These are phyloP conservation scores for Penicillium frequentans DNA, from an alignment of 2,329 filamentous ascomycete genomes.

Conservation along the genomic window DNA sequence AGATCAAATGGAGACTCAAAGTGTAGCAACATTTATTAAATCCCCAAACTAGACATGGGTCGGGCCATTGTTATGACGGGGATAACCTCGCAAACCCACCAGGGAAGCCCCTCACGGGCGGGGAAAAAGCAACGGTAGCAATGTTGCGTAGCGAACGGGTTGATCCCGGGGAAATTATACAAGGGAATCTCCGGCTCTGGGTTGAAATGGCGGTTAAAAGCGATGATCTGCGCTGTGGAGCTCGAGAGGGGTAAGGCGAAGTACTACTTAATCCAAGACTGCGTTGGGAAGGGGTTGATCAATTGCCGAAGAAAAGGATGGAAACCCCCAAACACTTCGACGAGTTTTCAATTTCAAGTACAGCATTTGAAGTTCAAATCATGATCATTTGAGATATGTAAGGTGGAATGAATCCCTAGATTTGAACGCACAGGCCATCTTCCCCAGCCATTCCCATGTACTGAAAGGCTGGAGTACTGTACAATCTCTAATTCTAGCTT, in stretches of 20 bases:
- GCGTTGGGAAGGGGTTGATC: background rate
- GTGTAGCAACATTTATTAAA: background rate
- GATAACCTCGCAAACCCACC: background rate
- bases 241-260: slow-evolving; percentile 5
- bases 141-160: slow-evolving; percentile 6
- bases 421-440: background rate
- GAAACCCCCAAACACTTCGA: background rate
- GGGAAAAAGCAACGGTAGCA: slow-evolving; percentile 23
- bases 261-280: background rate
- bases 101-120: slow-evolving; percentile 2
- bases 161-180: slow-evolving; percentile 5
- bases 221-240: slow-evolving; percentile 19
- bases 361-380: background rate
- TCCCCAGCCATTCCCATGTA: background rate
- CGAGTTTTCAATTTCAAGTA: no score
- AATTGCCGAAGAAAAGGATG: background rate
- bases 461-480: background rate
- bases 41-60: background rate
- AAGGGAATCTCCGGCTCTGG: slow-evolving; percentile 7
- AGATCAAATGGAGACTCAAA: slow-evolving; percentile 2
- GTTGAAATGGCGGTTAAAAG: slow-evolving; percentile 2
- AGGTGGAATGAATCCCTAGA: background rate
- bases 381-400: background rate
- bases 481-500: background rate
- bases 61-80: slow-evolving; percentile 5